Conservation (phyloP, 106 monocot genomes). For the Dendrobium chrysotoxum region DNA sequence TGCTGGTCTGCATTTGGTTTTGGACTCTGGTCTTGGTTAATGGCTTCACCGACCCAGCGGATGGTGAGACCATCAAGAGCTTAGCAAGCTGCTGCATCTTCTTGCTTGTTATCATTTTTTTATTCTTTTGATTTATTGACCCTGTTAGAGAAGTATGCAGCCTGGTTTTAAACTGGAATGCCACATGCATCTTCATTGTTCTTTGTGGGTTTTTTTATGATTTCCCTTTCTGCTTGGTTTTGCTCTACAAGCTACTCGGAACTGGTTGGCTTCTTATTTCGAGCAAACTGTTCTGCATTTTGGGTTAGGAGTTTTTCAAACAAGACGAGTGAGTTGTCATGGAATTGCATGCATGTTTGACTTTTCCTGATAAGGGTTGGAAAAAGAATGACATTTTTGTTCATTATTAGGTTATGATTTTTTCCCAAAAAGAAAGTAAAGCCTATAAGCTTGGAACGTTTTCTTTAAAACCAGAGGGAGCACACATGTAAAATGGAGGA, state of each 20-base stretch:
- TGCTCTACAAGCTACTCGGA: background rate
- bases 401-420: background rate
- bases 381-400: background rate
- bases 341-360: background rate
- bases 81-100: background rate
- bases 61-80: background rate
- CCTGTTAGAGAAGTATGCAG: background rate
- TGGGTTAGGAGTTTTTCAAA: background rate
- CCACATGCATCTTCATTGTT: background rate
- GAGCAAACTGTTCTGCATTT: background rate
- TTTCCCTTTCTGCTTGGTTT: background rate
- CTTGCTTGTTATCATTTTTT: background rate
- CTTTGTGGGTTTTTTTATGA: background rate
- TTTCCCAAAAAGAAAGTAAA: background rate
- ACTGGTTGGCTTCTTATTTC: no score
- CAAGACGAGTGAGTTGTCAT: background rate
- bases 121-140: background rate
- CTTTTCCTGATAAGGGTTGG: background rate
- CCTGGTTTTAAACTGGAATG: background rate
- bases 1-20: constrained; percentile 1
- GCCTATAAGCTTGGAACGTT: background rate
- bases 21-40: background rate
- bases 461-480: background rate
- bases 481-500: background rate
- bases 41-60: constrained; percentile 8